Percentiles rank a stretch among this genome's conserved stretches.
phyloP scores from a whole-genome alignment of 768 basidiomycete species.

The Boletus reticuloceps region DNA sequence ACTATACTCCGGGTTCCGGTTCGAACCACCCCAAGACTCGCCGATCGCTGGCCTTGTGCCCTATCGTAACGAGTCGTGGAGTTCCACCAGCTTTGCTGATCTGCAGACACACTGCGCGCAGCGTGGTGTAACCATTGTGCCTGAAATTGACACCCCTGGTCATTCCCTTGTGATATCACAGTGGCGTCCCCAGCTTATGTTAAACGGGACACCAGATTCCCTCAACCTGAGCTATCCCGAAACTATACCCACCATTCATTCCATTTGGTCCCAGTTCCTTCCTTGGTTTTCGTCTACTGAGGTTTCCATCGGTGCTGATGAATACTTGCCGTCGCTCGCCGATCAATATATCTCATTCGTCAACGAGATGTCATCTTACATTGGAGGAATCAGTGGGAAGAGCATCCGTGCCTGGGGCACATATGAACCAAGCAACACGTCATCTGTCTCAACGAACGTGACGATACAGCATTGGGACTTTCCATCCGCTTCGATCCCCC shows the following conservation, averaged over 20 bases:
- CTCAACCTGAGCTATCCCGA: slow-evolving; percentile 41
- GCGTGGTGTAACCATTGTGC: slow-evolving; percentile 39
- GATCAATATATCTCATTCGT: slow-evolving; percentile 43
- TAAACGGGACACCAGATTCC: slow-evolving; percentile 33
- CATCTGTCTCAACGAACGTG: slow-evolving; percentile 37
- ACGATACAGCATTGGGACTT: slow-evolving; percentile 47
- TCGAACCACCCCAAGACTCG: slow-evolving; percentile 36
- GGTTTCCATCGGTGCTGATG: slow-evolving; percentile 47
- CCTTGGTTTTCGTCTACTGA: slow-evolving; percentile 39
- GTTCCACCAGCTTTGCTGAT: slow-evolving; percentile 27
- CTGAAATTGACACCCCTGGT: slow-evolving; percentile 44
- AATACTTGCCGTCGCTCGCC: slow-evolving; percentile 37
- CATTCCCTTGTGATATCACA: slow-evolving; percentile 45
- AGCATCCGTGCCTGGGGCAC: slow-evolving; percentile 42
- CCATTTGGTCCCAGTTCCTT: slow-evolving; percentile 41
- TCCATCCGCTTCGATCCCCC: slow-evolving; percentile 32
- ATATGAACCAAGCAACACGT: slow-evolving; percentile 35
- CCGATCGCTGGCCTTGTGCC: slow-evolving; percentile 35
- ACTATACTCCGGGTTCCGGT: slow-evolving; percentile 43
- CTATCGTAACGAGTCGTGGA: slow-evolving; percentile 41
- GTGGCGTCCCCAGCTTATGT: slow-evolving; percentile 43
- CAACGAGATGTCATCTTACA: slow-evolving; percentile 41
- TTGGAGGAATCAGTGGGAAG: slow-evolving; percentile 32
- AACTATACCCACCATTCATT: slow-evolving; percentile 41
- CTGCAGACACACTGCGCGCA: slow-evolving; percentile 38